phyloP scores from a whole-genome alignment of 1,284 basidiomycete species.

The Cystobasidium pallidum region DNA sequence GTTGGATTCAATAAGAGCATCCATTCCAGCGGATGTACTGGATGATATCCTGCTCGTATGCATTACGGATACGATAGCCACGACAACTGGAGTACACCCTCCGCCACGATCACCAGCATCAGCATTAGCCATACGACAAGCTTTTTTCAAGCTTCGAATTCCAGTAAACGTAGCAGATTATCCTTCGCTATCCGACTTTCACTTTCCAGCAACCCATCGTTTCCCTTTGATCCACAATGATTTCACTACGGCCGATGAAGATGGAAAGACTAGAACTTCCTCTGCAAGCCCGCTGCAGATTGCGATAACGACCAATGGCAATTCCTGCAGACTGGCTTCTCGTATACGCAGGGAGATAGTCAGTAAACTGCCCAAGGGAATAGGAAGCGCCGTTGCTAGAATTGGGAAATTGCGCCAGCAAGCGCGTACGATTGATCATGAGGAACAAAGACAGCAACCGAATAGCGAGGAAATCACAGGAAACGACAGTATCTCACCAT shows the following conservation, averaged over 20 bases:
- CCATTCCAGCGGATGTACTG: neutral
- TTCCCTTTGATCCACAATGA: constrained; percentile 63
- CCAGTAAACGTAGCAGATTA: constrained; percentile 86
- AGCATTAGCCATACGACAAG: constrained; percentile 63
- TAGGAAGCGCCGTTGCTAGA: constrained; percentile 76
- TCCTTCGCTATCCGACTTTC: constrained; percentile 83
- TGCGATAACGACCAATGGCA: constrained; percentile 86
- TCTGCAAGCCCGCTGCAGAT: constrained; percentile 72
- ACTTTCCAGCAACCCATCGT: constrained; percentile 83
- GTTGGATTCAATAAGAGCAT: constrained; percentile 3
- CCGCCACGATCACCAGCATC: constrained; percentile 61
- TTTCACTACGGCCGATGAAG: constrained; percentile 65
- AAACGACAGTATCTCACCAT: neutral
- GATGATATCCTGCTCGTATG: constrained; percentile 65
- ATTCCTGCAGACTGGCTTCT: constrained; percentile 82
- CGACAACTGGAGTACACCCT: constrained; percentile 50
- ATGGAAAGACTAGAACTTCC: neutral
- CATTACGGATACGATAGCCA: constrained; percentile 68
- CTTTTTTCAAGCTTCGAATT: constrained; percentile 67
- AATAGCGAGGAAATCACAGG: neutral
- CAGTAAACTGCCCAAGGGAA: constrained; percentile 69
- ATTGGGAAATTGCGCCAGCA: constrained; percentile 71
- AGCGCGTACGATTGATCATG: constrained; percentile 57
- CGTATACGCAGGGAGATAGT: constrained; percentile 83
- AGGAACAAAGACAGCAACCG: constrained; percentile 11